Evolutionary conservation across 108 stramenopile species (phyloP), one percentile per base, ranked within the genome.

Genomic region (Pseudonitzschia multistriata): DNA sequence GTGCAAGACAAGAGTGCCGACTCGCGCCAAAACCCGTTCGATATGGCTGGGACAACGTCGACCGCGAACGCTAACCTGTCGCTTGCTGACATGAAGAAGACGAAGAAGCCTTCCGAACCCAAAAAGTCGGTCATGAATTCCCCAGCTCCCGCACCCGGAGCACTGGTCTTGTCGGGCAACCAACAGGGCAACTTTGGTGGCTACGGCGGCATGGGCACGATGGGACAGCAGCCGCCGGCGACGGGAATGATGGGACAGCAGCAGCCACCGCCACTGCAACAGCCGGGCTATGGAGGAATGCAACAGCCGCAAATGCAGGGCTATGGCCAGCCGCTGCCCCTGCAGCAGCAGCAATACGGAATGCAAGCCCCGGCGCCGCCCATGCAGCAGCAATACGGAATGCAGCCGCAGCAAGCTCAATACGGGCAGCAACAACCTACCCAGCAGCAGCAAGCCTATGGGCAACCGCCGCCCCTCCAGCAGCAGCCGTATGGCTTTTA

Each of bases 161-260:
- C 92, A 0, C 66, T 93, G 77, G 88, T 90, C 0, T 67, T 88
- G 54, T 74, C 85, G 39, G 60, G 36, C 42, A 85, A 71, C 29
- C 92, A 90, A 49, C 71, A 77, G 65, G 87, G 86, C 27, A 88
- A 87, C 71, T 89, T 83, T 81, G 74, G 74, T 30, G 83, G 84
- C 19, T 76, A 80, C 68, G 86, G 81, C 2, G 54, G 54, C 27
- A 55, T 55, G 54, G 54, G 54, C 29, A 59, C 19, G 57, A 66
- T 65, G 69, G 49, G 63, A 27, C 68, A 72, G 40, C 69, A 68
- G n/a, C 67, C 21, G 68, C 50, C 49, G 3, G 17, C 49, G 7
- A 39, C 10, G 37, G 37, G 37, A 39, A 39, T 39, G 10, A 40
- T 30, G 66, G 52, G 28, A 24, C 70, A 71, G 52, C 75, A 54